Percentiles rank a stretch among this genome's conserved stretches.
phyloP scores from a whole-genome alignment of 2,329 filamentous ascomycete species.

The Fusarium sp. region DNA sequence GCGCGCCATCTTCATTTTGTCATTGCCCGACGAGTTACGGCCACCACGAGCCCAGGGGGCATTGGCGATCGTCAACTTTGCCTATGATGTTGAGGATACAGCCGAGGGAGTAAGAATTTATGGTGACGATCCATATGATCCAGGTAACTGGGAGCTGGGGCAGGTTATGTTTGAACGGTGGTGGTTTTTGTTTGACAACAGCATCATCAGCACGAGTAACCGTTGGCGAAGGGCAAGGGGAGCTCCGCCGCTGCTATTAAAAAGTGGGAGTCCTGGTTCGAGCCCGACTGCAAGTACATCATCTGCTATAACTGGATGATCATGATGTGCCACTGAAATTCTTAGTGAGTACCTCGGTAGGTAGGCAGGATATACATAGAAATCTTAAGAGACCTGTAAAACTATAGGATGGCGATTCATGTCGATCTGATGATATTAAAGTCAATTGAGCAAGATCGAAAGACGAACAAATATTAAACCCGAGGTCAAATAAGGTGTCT shows the following conservation, averaged over 20 bases:
- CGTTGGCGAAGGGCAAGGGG: slow-evolving; percentile 59
- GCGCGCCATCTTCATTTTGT: slow-evolving; percentile 61
- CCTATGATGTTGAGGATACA: slow-evolving; percentile 66
- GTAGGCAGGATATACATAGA: too few relatives aligned
- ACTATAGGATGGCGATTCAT: background rate
- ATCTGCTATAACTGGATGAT: background rate
- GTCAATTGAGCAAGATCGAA: background rate
- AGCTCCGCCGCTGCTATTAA: slow-evolving; percentile 45
- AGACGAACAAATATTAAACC: background rate
- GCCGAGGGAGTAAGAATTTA: slow-evolving; percentile 62
- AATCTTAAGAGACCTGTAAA: background rate
- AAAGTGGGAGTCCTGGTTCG: slow-evolving; percentile 1
- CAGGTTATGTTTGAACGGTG: slow-evolving; percentile 66
- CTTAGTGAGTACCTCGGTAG: background rate
- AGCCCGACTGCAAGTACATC: slow-evolving; percentile 1
- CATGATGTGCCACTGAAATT: background rate
- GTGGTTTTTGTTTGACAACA: slow-evolving; percentile 68
- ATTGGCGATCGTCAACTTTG: slow-evolving; percentile 60
- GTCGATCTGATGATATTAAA: background rate
- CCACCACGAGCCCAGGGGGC: slow-evolving; percentile 57
- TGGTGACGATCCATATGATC: slow-evolving; percentile 59
- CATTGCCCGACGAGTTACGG: slow-evolving; percentile 57
- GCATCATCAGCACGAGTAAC: slow-evolving; percentile 64
- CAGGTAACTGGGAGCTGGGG: slow-evolving; percentile 64
- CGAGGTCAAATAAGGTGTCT: background rate